Evolutionary conservation across 768 basidiomycete species (phyloP).

Genomic region (Mrakia blollopis): DNA sequence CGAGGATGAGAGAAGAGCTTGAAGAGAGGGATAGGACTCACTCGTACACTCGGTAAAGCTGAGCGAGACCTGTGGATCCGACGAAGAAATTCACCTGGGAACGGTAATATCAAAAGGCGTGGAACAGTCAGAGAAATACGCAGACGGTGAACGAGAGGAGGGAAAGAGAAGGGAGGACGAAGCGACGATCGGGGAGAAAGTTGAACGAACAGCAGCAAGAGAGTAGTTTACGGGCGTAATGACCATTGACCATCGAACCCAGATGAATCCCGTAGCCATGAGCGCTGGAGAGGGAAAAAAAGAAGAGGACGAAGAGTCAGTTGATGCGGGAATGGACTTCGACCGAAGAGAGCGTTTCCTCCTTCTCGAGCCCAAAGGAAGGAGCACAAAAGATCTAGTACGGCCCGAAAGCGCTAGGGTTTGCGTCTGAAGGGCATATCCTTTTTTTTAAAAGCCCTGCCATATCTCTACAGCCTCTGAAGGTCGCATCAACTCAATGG

Average conservation of each 20-base stretch:
- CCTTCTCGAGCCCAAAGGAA: too few relatives aligned
- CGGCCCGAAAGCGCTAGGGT: too few relatives aligned
- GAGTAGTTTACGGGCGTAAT: conserved; percentile 93
- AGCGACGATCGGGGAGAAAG: background rate
- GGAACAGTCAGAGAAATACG: conserved; percentile 35
- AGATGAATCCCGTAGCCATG: conserved; percentile 89
- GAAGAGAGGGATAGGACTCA: conserved; percentile 43
- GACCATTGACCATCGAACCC: conserved; percentile 96
- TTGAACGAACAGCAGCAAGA: conserved; percentile 66
- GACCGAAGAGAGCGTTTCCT: too few relatives aligned
- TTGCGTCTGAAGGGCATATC: too few relatives aligned
- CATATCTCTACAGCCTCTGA: too few relatives aligned
- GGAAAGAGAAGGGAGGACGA: background rate
- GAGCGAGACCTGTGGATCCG: conserved; percentile 61
- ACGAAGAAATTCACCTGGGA: conserved; percentile 68
- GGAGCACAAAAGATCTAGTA: too few relatives aligned
- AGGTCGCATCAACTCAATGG: too few relatives aligned
- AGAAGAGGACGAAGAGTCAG: background rate
- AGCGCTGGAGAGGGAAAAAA: conserved; percentile 56
- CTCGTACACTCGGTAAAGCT: conserved; percentile 63
- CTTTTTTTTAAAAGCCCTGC: too few relatives aligned
- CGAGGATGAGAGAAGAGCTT: too few relatives aligned
- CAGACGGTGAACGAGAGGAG: conserved; percentile 40
- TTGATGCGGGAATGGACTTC: background rate
- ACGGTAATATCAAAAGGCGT: conserved; percentile 32